A percentile compares a stretch with the other conserved stretches of the same genome.
These are phyloP conservation scores for Solanum hybrid DNA, from an alignment of 305 asterid species.

Conservation along the genomic window DNA sequence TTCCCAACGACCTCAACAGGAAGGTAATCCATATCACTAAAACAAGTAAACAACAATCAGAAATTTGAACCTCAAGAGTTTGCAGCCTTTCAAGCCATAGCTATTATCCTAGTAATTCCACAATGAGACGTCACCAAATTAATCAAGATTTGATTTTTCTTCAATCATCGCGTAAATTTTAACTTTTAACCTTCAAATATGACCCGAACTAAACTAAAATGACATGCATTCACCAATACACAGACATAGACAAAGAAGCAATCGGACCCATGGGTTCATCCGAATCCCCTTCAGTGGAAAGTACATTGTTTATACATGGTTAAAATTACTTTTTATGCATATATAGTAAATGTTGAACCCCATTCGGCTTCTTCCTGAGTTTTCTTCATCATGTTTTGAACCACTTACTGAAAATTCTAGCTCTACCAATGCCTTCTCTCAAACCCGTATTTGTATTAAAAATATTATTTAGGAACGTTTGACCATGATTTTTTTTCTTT, in stretches of 20 bases:
- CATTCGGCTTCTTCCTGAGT: not conserved
- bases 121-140: not conserved
- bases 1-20: slow-evolving; percentile 15
- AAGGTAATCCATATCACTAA: slow-evolving; percentile 11
- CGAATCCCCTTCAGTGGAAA: not conserved
- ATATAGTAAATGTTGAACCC: not conserved
- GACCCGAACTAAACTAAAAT: not conserved
- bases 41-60: not conserved
- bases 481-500: not conserved
- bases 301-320: not conserved
- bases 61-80: not conserved
- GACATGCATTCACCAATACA: not conserved
- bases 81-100: not conserved
- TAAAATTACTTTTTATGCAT: not conserved
- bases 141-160: not conserved
- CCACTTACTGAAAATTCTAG: not conserved
- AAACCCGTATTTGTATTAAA: not conserved
- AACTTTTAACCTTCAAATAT: not conserved
- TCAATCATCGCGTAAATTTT: not conserved
- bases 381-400: not conserved
- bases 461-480: not conserved
- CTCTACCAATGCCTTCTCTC: not conserved
- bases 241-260: not conserved
- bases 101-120: not conserved
- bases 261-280: not conserved